A percentile compares a stretch with the other conserved stretches of the same genome.
Conservation (phyloP, 2,329 filamentous ascomycete genomes). For the Verticillium tricorpus region DNA sequence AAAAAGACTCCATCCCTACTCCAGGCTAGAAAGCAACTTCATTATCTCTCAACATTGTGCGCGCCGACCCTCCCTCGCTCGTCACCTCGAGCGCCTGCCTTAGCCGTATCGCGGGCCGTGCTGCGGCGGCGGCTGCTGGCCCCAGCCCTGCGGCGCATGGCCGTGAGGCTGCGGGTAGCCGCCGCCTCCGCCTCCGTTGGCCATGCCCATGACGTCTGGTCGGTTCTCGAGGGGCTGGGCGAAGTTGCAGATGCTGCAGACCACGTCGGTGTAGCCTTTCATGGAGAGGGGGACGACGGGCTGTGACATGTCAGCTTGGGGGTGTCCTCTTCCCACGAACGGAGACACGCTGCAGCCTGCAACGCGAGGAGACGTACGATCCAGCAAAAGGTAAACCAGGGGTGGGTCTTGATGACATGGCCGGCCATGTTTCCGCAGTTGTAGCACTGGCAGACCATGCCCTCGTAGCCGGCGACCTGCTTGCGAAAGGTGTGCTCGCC, state of each 20-base stretch:
- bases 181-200: conserved; percentile 32
- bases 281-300: conserved; percentile 69
- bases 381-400: conserved; percentile 80
- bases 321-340: neutral
- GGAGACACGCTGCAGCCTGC: no score
- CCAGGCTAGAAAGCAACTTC: neutral
- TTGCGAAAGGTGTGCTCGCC: conserved; percentile 59
- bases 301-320: conserved; percentile 24
- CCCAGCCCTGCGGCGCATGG: conserved; percentile 29
- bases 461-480: conserved; percentile 57
- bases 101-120: neutral
- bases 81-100: neutral
- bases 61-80: neutral
- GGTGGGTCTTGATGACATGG: conserved; percentile 57
- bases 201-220: conserved; percentile 51
- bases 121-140: conserved; percentile 13
- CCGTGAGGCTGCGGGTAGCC: conserved; percentile 24
- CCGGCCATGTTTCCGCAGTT: conserved; percentile 63
- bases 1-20: neutral
- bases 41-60: neutral
- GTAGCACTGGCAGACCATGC: conserved; percentile 57
- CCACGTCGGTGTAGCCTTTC: conserved; percentile 63
- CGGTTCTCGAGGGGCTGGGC: conserved; percentile 60
- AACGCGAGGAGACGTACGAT: conserved; percentile 41
- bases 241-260: conserved; percentile 73